Evolutionary conservation across 306 rosid genomes (phyloP).

Genomic region (Macrotyloma uniflorum): DNA sequence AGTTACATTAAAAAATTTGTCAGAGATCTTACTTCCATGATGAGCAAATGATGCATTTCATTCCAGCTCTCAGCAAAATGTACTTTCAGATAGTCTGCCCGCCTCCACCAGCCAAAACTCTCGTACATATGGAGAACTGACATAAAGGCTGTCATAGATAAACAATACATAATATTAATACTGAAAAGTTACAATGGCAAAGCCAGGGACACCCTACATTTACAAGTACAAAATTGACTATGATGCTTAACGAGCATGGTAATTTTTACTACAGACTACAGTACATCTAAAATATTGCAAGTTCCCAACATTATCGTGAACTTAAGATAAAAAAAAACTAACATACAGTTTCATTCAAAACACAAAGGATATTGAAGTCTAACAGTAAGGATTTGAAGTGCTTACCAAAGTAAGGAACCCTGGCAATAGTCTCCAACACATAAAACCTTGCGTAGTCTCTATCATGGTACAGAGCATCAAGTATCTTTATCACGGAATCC

Average conservation of each 20-base stretch:
- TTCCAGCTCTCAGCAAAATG: slow-evolving; percentile 99
- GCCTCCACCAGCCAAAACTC: slow-evolving; percentile 99
- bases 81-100: slow-evolving; percentile 94
- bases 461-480: slow-evolving; percentile 75
- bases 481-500: slow-evolving; percentile 90
- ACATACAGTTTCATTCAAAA: not conserved
- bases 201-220: slow-evolving; percentile 26
- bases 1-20: not conserved
- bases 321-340: slow-evolving; percentile 22
- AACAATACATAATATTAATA: slow-evolving; percentile 23
- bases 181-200: slow-evolving; percentile 14
- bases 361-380: not conserved
- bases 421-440: slow-evolving; percentile 95
- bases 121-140: slow-evolving; percentile 96
- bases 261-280: slow-evolving; percentile 21
- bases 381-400: slow-evolving; percentile 2
- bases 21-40: slow-evolving; percentile 80
- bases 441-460: slow-evolving; percentile 90
- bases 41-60: slow-evolving; percentile 99
- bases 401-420: slow-evolving; percentile 98
- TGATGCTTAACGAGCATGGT: not conserved
- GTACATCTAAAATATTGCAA: not conserved
- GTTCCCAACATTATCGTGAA: not conserved
- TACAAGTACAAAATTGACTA: slow-evolving; percentile 28
- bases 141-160: slow-evolving; percentile 73